phyloP scores from a whole-genome alignment of 2,329 filamentous ascomycete genomes.

The Penicillium freii region DNA sequence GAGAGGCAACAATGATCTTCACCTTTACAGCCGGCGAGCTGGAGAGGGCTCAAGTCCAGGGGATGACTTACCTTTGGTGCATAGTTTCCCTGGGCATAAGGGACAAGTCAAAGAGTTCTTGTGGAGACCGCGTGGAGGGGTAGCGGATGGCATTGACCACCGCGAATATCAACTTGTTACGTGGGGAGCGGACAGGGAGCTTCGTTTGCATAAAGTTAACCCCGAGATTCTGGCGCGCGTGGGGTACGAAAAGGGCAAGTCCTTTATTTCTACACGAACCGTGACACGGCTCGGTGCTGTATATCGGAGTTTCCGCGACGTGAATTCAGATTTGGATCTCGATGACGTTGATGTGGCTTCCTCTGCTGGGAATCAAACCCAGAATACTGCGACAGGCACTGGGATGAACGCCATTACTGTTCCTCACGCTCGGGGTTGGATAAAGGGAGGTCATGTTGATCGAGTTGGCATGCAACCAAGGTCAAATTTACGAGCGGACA shows the following conservation, averaged over 20 bases:
- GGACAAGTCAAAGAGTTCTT: slow-evolving; percentile 83
- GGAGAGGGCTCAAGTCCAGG: slow-evolving; percentile 39
- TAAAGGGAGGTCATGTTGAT: slow-evolving; percentile 49
- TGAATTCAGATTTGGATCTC: slow-evolving; percentile 58
- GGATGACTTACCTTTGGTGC: slow-evolving; percentile 45
- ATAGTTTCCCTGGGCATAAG: slow-evolving; percentile 55
- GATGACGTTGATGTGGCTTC: slow-evolving; percentile 50
- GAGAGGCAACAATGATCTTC: slow-evolving; percentile 77
- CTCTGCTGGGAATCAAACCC: slow-evolving; percentile 26
- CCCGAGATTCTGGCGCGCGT: slow-evolving; percentile 64
- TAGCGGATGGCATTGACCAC: slow-evolving; percentile 69
- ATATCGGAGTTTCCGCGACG: slow-evolving; percentile 81
- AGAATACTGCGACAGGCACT: slow-evolving; percentile 32
- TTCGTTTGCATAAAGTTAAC: slow-evolving; percentile 74
- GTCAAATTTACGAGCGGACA: slow-evolving; percentile 48
- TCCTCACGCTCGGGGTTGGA: slow-evolving; percentile 52
- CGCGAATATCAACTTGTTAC: slow-evolving; percentile 91
- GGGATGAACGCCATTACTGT: slow-evolving; percentile 51
- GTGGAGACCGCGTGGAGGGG: slow-evolving; percentile 75
- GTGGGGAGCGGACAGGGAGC: slow-evolving; percentile 82
- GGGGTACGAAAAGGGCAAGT: slow-evolving; percentile 69
- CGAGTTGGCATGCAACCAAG: slow-evolving; percentile 50
- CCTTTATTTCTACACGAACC: slow-evolving; percentile 62
- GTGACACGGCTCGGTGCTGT: slow-evolving; percentile 78
- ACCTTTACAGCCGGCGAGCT: slow-evolving; percentile 71